A percentile compares a stretch with the other conserved stretches of the same genome.
These are phyloP conservation scores for Olyra latifolia DNA, from an alignment of 176 grass and related monocot genomes.

Conservation along the genomic window DNA sequence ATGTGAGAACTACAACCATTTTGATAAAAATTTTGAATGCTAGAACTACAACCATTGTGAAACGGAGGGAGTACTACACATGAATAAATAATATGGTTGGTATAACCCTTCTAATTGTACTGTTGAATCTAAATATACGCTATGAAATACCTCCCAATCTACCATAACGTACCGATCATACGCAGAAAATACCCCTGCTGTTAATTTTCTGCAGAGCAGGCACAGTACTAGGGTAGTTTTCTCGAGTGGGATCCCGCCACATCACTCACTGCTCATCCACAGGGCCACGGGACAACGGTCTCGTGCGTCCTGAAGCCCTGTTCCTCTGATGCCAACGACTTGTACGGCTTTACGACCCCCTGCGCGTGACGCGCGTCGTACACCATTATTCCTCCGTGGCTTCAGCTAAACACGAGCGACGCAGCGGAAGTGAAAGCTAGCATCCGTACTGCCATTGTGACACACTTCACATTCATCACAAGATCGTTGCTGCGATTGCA, in stretches of 20 bases:
- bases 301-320: neutral
- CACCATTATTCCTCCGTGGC: neutral
- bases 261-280: neutral
- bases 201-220: conserved; percentile 9
- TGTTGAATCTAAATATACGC: too few species aligned
- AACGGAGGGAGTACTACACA: too few species aligned
- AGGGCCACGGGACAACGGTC: neutral
- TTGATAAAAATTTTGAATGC: too few species aligned
- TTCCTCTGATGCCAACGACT: neutral
- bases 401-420: too few species aligned
- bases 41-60: too few species aligned
- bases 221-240: neutral
- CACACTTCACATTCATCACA: neutral
- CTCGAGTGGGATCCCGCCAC: neutral
- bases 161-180: too few species aligned
- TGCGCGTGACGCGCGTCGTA: neutral
- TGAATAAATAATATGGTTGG: too few species aligned
- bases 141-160: too few species aligned
- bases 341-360: too few species aligned
- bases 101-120: too few species aligned
- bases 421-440: neutral
- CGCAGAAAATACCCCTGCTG: too few species aligned
- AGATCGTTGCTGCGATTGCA: neutral
- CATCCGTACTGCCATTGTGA: neutral
- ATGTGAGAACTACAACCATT: too few species aligned